These are phyloP conservation scores for Hysterium pulicare DNA, from an alignment of 2,329 filamentous ascomycete species.

Conservation along the genomic window DNA sequence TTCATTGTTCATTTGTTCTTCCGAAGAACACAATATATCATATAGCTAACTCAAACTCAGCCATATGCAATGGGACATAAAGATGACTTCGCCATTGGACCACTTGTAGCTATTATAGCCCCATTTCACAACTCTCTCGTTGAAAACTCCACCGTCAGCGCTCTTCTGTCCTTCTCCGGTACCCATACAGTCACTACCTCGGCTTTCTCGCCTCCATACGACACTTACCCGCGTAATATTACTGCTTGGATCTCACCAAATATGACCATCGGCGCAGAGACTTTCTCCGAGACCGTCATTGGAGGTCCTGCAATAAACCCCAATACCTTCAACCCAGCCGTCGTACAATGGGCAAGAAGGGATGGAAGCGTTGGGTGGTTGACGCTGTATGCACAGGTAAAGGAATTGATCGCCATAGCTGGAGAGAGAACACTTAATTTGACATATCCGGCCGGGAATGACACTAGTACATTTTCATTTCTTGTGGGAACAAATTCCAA, in stretches of 20 bases:
- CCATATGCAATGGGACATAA: constrained; percentile 57
- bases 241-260: constrained; percentile 56
- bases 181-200: constrained; percentile 53
- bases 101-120: constrained; percentile 55
- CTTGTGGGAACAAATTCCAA: no score
- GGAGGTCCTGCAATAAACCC: constrained; percentile 54
- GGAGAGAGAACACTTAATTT: no score
- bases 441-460: no score
- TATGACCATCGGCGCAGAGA: constrained; percentile 59
- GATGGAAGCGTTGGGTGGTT: constrained; percentile 29
- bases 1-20: no score
- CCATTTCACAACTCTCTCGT: constrained; percentile 49
- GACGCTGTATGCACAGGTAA: constrained; percentile 25
- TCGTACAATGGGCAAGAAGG: constrained; percentile 54
- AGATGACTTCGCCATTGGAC: constrained; percentile 57
- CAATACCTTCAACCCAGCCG: constrained; percentile 56
- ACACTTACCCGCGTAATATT: constrained; percentile 56
- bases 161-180: constrained; percentile 49
- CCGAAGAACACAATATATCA: no score
- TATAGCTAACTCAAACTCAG: constrained; percentile 18
- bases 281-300: constrained; percentile 54
- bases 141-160: constrained; percentile 35
- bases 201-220: constrained; percentile 58
- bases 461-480: no score
- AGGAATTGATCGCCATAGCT: constrained; percentile 19